These are phyloP conservation scores for Colletotrichum truncatum DNA, from an alignment of 2,329 filamentous ascomycete species.

Conservation along the genomic window DNA sequence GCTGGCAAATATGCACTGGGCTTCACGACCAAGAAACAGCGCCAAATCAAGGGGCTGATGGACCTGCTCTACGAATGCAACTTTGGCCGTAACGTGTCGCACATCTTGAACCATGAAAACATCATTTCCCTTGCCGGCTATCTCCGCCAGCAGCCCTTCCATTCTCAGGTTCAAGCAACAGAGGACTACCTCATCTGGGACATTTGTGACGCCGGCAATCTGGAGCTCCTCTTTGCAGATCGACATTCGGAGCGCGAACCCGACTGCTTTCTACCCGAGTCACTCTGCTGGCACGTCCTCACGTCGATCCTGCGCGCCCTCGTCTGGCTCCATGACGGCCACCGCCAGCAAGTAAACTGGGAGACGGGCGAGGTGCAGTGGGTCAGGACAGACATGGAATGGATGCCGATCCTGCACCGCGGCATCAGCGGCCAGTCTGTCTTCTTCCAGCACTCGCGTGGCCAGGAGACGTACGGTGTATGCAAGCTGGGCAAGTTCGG, in stretches of 20 bases:
- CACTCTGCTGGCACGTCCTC: slow-evolving; percentile 65
- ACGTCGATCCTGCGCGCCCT: slow-evolving; percentile 57
- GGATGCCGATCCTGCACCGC: slow-evolving; percentile 62
- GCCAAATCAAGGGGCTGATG: slow-evolving; percentile 35
- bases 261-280: slow-evolving; percentile 55
- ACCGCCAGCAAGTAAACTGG: slow-evolving; percentile 35
- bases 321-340: slow-evolving; percentile 62
- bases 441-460: slow-evolving; percentile 58
- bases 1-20: slow-evolving; percentile 5
- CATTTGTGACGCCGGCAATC: slow-evolving; percentile 60
- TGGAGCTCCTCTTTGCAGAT: slow-evolving; percentile 50
- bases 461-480: slow-evolving; percentile 58
- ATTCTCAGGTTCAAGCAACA: slow-evolving; percentile 28
- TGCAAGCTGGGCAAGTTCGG: slow-evolving; percentile 63
- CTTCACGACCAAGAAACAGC: slow-evolving; percentile 31
- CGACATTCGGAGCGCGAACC: slow-evolving; percentile 33
- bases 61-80: slow-evolving; percentile 38
- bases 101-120: slow-evolving; percentile 59
- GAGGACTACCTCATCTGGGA: slow-evolving; percentile 57
- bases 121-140: slow-evolving; percentile 53
- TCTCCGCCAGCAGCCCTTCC: slow-evolving; percentile 37
- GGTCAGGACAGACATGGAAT: slow-evolving; percentile 47
- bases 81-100: slow-evolving; percentile 39
- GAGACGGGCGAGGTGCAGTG: slow-evolving; percentile 11
- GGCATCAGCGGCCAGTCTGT: slow-evolving; percentile 57